phyloP scores from a whole-genome alignment of 192 early-diverging fungal species.

The Umbelopsis vinacea region DNA sequence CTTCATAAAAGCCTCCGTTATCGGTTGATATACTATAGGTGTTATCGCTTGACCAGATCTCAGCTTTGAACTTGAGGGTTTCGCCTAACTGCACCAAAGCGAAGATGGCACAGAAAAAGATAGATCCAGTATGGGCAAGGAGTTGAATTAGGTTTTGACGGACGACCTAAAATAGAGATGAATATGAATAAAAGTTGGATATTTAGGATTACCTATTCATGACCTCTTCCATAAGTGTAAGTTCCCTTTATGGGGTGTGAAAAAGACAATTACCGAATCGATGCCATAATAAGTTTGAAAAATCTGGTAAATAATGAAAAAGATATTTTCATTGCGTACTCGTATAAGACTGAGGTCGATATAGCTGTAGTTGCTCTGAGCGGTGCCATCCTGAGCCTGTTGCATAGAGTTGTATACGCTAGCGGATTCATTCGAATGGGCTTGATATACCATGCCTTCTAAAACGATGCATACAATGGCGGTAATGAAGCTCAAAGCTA shows the following conservation, averaged over 20 bases:
- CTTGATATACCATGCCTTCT: slow-evolving; percentile 8
- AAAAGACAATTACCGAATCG: slow-evolving; percentile 22
- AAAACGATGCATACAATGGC: slow-evolving; percentile 25
- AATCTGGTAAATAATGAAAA: slow-evolving; percentile 24
- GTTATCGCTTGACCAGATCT: not conserved
- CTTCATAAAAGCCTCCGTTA: not conserved
- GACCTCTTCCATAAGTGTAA: not conserved
- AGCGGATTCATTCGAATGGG: slow-evolving; percentile 3
- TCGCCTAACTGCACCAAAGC: slow-evolving; percentile 30
- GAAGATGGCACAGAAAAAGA: slow-evolving; percentile 19
- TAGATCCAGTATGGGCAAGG: slow-evolving; percentile 20
- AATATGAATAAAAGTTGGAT: not conserved
- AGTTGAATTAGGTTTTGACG: slow-evolving; percentile 29
- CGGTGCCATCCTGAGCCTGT: not conserved
- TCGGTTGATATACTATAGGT: not conserved
- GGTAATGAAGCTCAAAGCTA: slow-evolving; percentile 4
- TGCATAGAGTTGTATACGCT: not conserved
- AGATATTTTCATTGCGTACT: slow-evolving; percentile 29
- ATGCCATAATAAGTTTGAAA: slow-evolving; percentile 27
- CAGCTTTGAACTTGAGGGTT: slow-evolving; percentile 25
- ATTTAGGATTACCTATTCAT: not conserved
- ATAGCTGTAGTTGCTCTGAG: not conserved
- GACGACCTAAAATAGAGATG: slow-evolving; percentile 15
- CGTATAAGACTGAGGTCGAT: not conserved
- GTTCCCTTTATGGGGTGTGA: not conserved